Percentiles rank a stretch among this genome's conserved stretches.
These are phyloP conservation scores for Rubia peregrina DNA, from an alignment of 305 asterid species.

Conservation along the genomic window DNA sequence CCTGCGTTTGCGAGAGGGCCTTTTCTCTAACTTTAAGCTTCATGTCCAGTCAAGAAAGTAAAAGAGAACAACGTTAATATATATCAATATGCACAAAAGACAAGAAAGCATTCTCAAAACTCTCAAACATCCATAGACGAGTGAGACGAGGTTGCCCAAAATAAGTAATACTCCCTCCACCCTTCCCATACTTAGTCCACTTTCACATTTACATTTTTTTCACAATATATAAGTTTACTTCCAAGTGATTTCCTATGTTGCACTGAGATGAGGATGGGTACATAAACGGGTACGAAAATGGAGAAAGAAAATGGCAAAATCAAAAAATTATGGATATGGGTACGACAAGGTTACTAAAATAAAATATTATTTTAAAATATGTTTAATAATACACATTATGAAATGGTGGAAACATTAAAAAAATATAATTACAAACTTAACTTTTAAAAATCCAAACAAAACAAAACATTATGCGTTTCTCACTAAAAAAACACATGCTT, in stretches of 20 bases:
- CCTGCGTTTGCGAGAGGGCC: constrained; percentile 32
- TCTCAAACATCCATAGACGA: constrained; percentile 2
- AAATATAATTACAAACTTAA: too few relatives aligned
- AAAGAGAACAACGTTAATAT: neutral
- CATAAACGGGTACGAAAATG: too few relatives aligned
- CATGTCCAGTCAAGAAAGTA: constrained; percentile 8
- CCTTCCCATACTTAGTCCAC: neutral
- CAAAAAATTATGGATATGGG: too few relatives aligned
- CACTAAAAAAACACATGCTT: too few relatives aligned
- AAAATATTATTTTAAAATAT: too few relatives aligned
- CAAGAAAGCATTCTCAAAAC: constrained; percentile 9
- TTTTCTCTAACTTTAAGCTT: constrained; percentile 30
- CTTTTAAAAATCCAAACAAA: too few relatives aligned
- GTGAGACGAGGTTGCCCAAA: neutral
- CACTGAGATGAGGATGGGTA: neutral
- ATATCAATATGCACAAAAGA: neutral
- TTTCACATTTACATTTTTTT: neutral
- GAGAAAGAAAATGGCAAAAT: too few relatives aligned
- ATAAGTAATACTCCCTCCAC: neutral
- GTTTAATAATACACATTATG: too few relatives aligned
- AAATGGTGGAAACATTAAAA: too few relatives aligned
- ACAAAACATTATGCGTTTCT: too few relatives aligned
- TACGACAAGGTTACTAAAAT: too few relatives aligned
- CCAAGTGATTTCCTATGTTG: neutral
- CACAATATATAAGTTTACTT: neutral